Evolutionary conservation across 805 yeast genomes (phyloP).

Genomic region (Danielia oregonensis): DNA sequence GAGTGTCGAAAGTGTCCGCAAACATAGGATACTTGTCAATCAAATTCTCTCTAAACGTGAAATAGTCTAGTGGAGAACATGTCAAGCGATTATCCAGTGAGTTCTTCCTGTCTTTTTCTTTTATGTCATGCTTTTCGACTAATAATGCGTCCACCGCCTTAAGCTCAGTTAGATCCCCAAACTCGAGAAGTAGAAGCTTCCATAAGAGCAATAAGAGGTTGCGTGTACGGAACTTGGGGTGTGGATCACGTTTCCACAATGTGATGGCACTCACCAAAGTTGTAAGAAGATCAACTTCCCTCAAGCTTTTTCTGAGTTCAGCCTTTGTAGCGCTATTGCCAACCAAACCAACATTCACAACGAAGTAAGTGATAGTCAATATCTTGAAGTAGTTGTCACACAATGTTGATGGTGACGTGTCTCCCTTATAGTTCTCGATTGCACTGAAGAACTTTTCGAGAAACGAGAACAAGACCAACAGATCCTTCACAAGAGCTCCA

Average conservation of each 20-base stretch:
- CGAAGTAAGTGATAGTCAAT: constrained; percentile 34
- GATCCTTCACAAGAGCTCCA: constrained; percentile 19
- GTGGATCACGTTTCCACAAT: constrained; percentile 59
- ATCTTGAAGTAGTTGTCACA: constrained; percentile 21
- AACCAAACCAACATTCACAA: constrained; percentile 23
- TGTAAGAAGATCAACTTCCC: constrained; percentile 37
- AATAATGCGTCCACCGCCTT: constrained; percentile 45
- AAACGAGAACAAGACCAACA: constrained; percentile 7
- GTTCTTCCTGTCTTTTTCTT: constrained; percentile 19
- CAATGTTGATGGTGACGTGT: constrained; percentile 2
- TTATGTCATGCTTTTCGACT: constrained; percentile 36
- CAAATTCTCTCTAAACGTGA: constrained; percentile 72
- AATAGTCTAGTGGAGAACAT: constrained; percentile 83
- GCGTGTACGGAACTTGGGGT: constrained; percentile 44
- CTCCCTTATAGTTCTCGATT: not conserved
- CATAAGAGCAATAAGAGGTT: constrained; percentile 51
- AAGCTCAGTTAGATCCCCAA: constrained; percentile 53
- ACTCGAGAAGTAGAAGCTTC: constrained; percentile 52
- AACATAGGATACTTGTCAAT: constrained; percentile 71
- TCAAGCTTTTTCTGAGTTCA: constrained; percentile 19
- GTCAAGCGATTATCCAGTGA: constrained; percentile 28
- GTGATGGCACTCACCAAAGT: constrained; percentile 51
- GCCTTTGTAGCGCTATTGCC: not conserved
- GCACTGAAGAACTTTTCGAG: constrained; percentile 6
- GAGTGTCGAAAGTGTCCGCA: constrained; percentile 43